These are phyloP conservation scores for Taiwanofungus camphoratus DNA, from an alignment of 1,284 basidiomycete species.

Conservation along the genomic window DNA sequence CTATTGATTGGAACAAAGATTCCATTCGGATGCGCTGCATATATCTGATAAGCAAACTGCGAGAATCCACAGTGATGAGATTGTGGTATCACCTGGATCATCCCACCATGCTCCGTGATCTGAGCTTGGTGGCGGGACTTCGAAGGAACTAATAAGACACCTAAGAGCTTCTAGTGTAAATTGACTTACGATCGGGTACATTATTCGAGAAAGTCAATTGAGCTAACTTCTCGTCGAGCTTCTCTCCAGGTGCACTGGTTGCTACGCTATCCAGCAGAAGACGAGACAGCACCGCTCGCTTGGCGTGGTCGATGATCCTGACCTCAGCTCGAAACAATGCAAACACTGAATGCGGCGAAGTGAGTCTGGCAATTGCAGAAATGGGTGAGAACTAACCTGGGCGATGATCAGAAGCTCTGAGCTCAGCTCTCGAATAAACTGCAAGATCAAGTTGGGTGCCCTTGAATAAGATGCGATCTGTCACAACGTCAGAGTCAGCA, in stretches of 20 bases:
- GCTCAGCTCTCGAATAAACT: slow-evolving; percentile 71
- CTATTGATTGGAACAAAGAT: slow-evolving; percentile 44
- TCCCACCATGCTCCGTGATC: slow-evolving; percentile 77
- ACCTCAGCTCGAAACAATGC: slow-evolving; percentile 78
- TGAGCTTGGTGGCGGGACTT: slow-evolving; percentile 76
- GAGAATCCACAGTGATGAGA: neutral
- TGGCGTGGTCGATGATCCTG: slow-evolving; percentile 72
- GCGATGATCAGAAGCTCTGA: slow-evolving; percentile 89
- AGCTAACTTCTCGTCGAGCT: slow-evolving; percentile 67
- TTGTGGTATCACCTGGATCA: slow-evolving; percentile 40
- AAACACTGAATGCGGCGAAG: slow-evolving; percentile 53
- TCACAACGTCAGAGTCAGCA: neutral
- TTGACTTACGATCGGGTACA: slow-evolving; percentile 35
- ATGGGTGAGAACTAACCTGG: slow-evolving; percentile 51
- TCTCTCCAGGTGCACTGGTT: slow-evolving; percentile 55
- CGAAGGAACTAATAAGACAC: slow-evolving; percentile 21
- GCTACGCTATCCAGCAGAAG: slow-evolving; percentile 61
- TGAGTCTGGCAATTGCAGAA: neutral
- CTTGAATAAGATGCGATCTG: slow-evolving; percentile 89
- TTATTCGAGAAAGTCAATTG: slow-evolving; percentile 32
- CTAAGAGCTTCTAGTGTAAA: slow-evolving; percentile 13
- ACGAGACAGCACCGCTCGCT: slow-evolving; percentile 66
- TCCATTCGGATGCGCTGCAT: slow-evolving; percentile 58
- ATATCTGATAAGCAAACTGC: neutral
- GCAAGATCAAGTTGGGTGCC: slow-evolving; percentile 62